phyloP scores from a whole-genome alignment of 192 early-diverging fungal species.

The Coemansia sp. region DNA sequence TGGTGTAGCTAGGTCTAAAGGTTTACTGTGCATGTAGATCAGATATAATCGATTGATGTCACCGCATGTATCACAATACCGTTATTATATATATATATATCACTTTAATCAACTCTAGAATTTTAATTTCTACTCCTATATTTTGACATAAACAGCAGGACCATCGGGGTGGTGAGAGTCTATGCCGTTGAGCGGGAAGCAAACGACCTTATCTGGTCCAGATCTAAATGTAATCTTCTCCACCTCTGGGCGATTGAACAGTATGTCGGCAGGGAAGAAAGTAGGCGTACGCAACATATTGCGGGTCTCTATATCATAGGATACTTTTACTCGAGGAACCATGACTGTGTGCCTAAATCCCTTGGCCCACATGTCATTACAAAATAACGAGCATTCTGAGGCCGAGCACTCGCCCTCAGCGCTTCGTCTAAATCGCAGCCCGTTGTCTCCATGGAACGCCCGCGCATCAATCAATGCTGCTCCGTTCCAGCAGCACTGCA shows the following conservation, averaged over 20 bases:
- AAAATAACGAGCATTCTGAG: too few relatives aligned
- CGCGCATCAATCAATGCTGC: too few relatives aligned
- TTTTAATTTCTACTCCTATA: too few relatives aligned
- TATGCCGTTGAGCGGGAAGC: constrained; percentile 34
- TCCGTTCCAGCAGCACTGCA: too few relatives aligned
- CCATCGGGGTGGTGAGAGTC: constrained; percentile 31
- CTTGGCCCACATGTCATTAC: too few relatives aligned
- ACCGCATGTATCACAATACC: too few relatives aligned
- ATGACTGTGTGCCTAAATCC: too few relatives aligned
- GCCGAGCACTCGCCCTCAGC: constrained; percentile 35
- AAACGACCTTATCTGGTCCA: constrained; percentile 32
- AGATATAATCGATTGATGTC: too few relatives aligned
- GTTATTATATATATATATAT: too few relatives aligned
- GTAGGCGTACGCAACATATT: constrained; percentile 20
- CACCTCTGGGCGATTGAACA: constrained; percentile 4
- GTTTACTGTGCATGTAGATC: too few relatives aligned
- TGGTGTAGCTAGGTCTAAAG: too few relatives aligned
- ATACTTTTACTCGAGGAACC: neutral
- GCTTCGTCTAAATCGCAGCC: constrained; percentile 28
- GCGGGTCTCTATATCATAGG: constrained; percentile 39
- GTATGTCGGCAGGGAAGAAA: constrained; percentile 23
- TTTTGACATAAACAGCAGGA: neutral
- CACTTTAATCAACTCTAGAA: too few relatives aligned
- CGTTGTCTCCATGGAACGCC: neutral
- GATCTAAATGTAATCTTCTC: constrained; percentile 23